Evolutionary conservation across 495 filamentous ascomycete species (phyloP).

Genomic region (Penicillium dipodomyicola): DNA sequence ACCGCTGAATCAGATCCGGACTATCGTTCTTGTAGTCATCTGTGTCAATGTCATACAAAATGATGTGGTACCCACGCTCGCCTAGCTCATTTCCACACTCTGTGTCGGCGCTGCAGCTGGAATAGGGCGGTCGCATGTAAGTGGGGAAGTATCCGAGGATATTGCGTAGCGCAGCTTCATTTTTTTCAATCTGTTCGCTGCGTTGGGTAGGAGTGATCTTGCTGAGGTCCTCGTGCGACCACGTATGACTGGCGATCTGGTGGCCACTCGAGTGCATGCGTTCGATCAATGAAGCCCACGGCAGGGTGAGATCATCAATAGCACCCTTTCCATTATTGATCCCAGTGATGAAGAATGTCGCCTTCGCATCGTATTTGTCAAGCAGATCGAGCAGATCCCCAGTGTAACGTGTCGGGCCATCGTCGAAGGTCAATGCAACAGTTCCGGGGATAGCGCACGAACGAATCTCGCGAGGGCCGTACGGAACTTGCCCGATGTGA

Average conservation of each 20-base stretch:
- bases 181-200: conserved; percentile 68
- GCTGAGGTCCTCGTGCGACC: conserved; percentile 74
- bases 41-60: conserved; percentile 77
- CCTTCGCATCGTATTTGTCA: conserved; percentile 62
- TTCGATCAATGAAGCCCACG: conserved; percentile 61
- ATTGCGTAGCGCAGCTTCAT: conserved; percentile 76
- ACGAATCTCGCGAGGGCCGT: conserved; percentile 63
- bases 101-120: conserved; percentile 58
- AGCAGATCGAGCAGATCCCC: conserved; percentile 66
- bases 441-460: conserved; percentile 61
- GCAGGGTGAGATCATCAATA: conserved; percentile 59
- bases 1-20: conserved; percentile 59
- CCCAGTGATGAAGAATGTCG: conserved; percentile 78
- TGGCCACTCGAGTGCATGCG: conserved; percentile 71
- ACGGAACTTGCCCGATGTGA: conserved; percentile 55
- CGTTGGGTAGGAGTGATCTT: conserved; percentile 55
- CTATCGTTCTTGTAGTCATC: conserved; percentile 69
- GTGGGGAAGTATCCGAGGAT: conserved; percentile 79
- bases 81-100: conserved; percentile 60
- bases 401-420: conserved; percentile 72
- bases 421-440: conserved; percentile 76
- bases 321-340: conserved; percentile 70
- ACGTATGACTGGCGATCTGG: conserved; percentile 81
- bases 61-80: conserved; percentile 70
- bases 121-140: conserved; percentile 84